Conservation (phyloP, 352 stramenopile genomes). For the Phytopythium sindhum region DNA sequence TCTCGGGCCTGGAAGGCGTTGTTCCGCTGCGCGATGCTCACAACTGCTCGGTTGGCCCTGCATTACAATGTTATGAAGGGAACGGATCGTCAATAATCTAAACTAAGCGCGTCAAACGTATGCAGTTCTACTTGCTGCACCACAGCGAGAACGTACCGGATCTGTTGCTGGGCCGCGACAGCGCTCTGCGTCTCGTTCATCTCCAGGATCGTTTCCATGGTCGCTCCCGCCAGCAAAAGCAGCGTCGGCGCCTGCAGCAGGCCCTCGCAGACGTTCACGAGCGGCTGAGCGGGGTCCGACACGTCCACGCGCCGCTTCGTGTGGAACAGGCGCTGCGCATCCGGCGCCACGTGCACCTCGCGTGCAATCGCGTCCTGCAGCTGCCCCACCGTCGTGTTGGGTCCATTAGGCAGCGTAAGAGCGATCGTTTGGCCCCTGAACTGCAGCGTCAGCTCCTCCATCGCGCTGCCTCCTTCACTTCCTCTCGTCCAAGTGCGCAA, state of each 20-base stretch:
- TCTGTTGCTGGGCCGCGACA: conserved; percentile 33
- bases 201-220: conserved; percentile 34
- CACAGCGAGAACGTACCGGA: conserved; percentile 25
- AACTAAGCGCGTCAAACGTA: too few species aligned
- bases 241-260: conserved; percentile 17
- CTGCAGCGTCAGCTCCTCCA: conserved; percentile 37
- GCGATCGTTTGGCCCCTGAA: conserved; percentile 40
- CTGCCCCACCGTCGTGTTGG: conserved; percentile 25
- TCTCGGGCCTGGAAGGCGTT: conserved; percentile 29
- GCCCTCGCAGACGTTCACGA: conserved; percentile 27
- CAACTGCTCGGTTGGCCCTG: conserved; percentile 48
- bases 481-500: conserved; percentile 7
- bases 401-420: conserved; percentile 20
- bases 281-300: conserved; percentile 10
- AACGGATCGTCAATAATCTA: too few species aligned
- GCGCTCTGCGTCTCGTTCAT: conserved; percentile 48
- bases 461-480: conserved; percentile 6
- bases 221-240: conserved; percentile 48
- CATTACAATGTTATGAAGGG: background rate
- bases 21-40: conserved; percentile 61
- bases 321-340: conserved; percentile 61
- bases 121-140: conserved; percentile 3
- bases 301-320: conserved; percentile 45
- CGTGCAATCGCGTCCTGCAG: conserved; percentile 34
- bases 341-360: conserved; percentile 22